phyloP scores from a whole-genome alignment of 129 eudicot genomes.

The Heracleum sosnowskyi region DNA sequence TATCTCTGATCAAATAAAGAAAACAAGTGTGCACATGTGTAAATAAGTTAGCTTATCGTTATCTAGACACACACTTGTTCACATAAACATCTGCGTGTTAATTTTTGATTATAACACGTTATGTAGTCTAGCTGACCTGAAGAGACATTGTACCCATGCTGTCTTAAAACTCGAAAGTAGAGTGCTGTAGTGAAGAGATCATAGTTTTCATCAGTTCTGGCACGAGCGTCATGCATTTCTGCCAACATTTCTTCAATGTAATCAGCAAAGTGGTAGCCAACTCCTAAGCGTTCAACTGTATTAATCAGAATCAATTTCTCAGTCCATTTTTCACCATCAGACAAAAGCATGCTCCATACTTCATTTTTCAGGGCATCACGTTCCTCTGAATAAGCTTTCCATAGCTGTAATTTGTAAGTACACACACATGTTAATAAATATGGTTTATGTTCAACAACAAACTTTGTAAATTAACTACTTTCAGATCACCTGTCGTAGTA shows the following conservation, averaged over 20 bases:
- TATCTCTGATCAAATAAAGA: neutral
- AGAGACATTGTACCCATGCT: neutral
- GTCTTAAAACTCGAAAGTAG: neutral
- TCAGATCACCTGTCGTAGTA: no score
- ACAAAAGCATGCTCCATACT: neutral
- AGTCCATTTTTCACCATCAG: neutral
- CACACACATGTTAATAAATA: neutral
- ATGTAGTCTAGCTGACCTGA: neutral
- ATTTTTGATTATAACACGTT: no score
- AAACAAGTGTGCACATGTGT: neutral
- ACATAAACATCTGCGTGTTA: no score
- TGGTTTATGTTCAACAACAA: neutral
- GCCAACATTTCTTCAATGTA: neutral
- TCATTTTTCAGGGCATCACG: neutral
- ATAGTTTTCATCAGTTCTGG: neutral
- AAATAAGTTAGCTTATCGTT: no score
- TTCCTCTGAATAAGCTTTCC: neutral
- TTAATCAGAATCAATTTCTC: neutral
- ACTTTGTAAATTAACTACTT: no score
- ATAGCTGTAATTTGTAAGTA: no score
- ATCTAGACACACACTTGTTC: no score
- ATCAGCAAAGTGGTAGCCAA: neutral
- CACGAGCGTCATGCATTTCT: neutral
- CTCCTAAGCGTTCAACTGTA: slow-evolving; percentile 1
- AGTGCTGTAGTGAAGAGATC: neutral